These are phyloP conservation scores for Rugonectria rugulosa DNA, from an alignment of 2,329 filamentous ascomycete genomes.

Conservation along the genomic window DNA sequence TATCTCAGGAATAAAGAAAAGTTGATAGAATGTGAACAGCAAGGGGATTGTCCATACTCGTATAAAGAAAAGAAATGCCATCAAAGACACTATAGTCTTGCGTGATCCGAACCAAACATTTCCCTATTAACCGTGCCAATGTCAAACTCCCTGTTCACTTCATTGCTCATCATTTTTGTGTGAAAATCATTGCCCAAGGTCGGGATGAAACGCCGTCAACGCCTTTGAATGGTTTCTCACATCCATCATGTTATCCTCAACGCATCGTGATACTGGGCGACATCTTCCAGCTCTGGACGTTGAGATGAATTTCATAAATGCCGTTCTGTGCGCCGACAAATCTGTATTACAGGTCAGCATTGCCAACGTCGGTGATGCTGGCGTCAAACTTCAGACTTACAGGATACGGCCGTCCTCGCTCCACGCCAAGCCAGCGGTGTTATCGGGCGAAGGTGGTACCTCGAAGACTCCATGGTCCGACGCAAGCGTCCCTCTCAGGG, in stretches of 20 bases:
- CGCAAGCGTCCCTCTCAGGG: slow-evolving; percentile 41
- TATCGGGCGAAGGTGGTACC: slow-evolving; percentile 57
- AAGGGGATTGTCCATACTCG: slow-evolving; percentile 13
- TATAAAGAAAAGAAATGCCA: slow-evolving; percentile 20
- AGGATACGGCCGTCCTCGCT: slow-evolving; percentile 66
- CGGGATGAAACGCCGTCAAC: slow-evolving; percentile 17
- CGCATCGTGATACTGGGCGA: slow-evolving; percentile 63
- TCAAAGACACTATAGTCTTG: slow-evolving; percentile 13
- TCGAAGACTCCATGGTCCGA: slow-evolving; percentile 52
- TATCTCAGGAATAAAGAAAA: slow-evolving; percentile 6
- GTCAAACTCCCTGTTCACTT: slow-evolving; percentile 26
- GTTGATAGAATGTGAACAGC: slow-evolving; percentile 19
- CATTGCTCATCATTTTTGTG: slow-evolving; percentile 34
- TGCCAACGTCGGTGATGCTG: slow-evolving; percentile 32
- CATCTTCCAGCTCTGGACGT: slow-evolving; percentile 67
- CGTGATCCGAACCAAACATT: slow-evolving; percentile 22
- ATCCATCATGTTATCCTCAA: slow-evolving; percentile 43
- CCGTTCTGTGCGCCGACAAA: slow-evolving; percentile 74
- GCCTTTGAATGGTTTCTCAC: slow-evolving; percentile 4
- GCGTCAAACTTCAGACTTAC: slow-evolving; percentile 55
- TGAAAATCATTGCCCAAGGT: slow-evolving; percentile 16
- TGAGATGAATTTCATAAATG: slow-evolving; percentile 77
- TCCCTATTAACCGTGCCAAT: slow-evolving; percentile 29
- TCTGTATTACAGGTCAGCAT: no score
- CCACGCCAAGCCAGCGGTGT: slow-evolving; percentile 69